Percentiles rank a stretch among this genome's conserved stretches.
phyloP scores from a whole-genome alignment of 306 rosid genomes.

The Acmispon strigosus region DNA sequence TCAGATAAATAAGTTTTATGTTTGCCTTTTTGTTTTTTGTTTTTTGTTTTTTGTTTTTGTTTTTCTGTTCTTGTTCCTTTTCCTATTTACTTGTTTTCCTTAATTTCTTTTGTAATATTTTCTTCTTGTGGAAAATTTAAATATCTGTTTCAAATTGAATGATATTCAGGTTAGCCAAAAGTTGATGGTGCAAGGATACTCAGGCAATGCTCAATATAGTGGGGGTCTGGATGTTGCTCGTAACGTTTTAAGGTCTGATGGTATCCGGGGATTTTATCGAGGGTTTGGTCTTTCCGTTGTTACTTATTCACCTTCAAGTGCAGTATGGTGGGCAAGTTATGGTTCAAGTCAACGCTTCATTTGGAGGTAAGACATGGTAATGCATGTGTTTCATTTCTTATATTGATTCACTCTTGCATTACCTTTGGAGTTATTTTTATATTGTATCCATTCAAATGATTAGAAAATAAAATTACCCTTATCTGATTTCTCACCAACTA shows the following conservation, averaged over 20 bases:
- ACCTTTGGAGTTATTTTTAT: neutral
- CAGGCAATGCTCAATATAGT: conserved; percentile 66
- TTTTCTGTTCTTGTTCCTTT: neutral
- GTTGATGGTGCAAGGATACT: conserved; percentile 97
- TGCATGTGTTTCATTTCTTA: neutral
- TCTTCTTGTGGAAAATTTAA: neutral
- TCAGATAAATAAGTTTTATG: neutral
- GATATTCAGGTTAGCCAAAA: conserved; percentile 80
- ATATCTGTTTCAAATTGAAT: conserved; percentile 13
- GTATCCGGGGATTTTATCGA: conserved; percentile 79
- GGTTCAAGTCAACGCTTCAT: conserved; percentile 93
- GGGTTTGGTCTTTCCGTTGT: conserved; percentile 88
- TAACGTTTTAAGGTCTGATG: conserved; percentile 55
- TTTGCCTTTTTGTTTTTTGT: neutral
- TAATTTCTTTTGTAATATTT: neutral
- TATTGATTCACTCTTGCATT: neutral
- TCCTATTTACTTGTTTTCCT: conserved; percentile 2
- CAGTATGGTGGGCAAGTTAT: conserved; percentile 99
- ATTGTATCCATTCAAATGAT: neutral
- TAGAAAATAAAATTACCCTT: neutral
- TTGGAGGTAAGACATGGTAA: conserved; percentile 78
- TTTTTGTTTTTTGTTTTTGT: neutral
- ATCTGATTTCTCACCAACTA: neutral
- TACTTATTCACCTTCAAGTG: conserved; percentile 92
- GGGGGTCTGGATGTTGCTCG: conserved; percentile 93